Percentiles rank a stretch among this genome's conserved stretches.
phyloP scores from a whole-genome alignment of 169 alveolate species.

The Eimeria maxima region DNA sequence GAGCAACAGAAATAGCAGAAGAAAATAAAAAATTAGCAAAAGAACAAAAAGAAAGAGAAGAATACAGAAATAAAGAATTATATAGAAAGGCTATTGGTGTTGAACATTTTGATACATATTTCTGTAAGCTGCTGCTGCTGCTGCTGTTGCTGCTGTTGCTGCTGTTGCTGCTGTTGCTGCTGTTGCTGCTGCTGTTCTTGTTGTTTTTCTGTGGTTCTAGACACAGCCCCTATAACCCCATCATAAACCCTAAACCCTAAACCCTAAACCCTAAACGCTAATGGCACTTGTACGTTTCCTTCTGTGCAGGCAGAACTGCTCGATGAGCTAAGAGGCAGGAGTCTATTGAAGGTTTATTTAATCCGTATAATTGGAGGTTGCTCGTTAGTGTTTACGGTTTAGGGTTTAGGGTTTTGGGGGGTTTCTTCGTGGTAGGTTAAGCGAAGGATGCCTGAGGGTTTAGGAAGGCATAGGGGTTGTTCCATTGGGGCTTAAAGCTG shows the following conservation, averaged over 20 bases:
- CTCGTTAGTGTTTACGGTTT: neutral
- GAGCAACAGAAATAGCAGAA: neutral
- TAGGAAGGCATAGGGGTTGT: neutral
- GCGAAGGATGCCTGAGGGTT: neutral
- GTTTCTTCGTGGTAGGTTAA: neutral
- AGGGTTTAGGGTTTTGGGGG: slow-evolving; percentile 8
- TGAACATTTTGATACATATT: neutral
- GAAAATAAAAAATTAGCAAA: neutral
- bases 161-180: slow-evolving; percentile 28
- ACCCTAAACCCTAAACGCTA: neutral
- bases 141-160: neutral
- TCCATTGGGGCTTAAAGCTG: neutral
- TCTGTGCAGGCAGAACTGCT: no score
- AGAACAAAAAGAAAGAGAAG: slow-evolving; percentile 21
- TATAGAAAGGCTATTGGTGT: slow-evolving; percentile 17
- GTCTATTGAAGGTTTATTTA: no score
- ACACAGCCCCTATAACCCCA: neutral
- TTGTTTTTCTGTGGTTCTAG: neutral
- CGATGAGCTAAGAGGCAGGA: no score
- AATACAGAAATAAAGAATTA: neutral
- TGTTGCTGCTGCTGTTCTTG: slow-evolving; percentile 8
- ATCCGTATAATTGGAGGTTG: no score
- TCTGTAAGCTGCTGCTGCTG: neutral
- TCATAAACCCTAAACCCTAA: neutral
- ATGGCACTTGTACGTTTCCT: no score